A percentile compares a stretch with the other conserved stretches of the same genome.
phyloP scores from a whole-genome alignment of 1,139 yeast genomes.

The Blastobotrys proliferans region DNA sequence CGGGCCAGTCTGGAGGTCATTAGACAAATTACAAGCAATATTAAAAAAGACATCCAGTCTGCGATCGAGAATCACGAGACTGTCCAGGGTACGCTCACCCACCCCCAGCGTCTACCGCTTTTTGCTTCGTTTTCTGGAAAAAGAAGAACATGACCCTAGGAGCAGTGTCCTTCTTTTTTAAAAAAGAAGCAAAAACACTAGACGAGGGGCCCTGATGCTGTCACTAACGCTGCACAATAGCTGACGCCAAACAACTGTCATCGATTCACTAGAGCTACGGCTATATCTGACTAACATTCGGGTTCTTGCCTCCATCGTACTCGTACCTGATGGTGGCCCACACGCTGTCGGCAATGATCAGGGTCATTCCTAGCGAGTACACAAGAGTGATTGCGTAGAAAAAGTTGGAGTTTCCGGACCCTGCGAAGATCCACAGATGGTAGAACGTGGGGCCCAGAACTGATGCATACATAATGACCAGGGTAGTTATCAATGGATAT shows the following conservation, averaged over 20 bases:
- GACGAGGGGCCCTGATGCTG: too few species aligned
- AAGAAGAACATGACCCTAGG: too few species aligned
- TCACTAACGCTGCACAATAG: neutral
- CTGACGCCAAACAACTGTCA: slow-evolving; percentile 1
- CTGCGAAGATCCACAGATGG: slow-evolving; percentile 90
- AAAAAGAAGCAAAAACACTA: neutral
- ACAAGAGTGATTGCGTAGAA: slow-evolving; percentile 90
- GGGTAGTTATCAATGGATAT: slow-evolving; percentile 42
- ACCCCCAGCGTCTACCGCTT: too few species aligned
- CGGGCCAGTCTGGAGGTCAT: slow-evolving; percentile 27
- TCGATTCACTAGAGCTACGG: neutral
- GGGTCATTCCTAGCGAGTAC: slow-evolving; percentile 67
- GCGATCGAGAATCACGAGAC: slow-evolving; percentile 23
- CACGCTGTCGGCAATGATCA: slow-evolving; percentile 67
- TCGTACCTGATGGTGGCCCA: slow-evolving; percentile 80
- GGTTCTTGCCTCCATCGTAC: slow-evolving; percentile 49
- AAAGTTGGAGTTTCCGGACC: slow-evolving; percentile 94
- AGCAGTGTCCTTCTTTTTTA: too few species aligned
- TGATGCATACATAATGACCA: slow-evolving; percentile 47
- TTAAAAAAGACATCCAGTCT: slow-evolving; percentile 28
- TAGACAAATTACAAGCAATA: slow-evolving; percentile 22
- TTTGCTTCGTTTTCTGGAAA: too few species aligned
- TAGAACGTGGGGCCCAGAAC: slow-evolving; percentile 83
- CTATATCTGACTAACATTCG: slow-evolving; percentile 25
- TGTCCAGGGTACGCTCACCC: slow-evolving; percentile 10